Conservation (phyloP, 2,329 filamentous ascomycete species). For the Pseudopyrenochaeta lycopersici region DNA sequence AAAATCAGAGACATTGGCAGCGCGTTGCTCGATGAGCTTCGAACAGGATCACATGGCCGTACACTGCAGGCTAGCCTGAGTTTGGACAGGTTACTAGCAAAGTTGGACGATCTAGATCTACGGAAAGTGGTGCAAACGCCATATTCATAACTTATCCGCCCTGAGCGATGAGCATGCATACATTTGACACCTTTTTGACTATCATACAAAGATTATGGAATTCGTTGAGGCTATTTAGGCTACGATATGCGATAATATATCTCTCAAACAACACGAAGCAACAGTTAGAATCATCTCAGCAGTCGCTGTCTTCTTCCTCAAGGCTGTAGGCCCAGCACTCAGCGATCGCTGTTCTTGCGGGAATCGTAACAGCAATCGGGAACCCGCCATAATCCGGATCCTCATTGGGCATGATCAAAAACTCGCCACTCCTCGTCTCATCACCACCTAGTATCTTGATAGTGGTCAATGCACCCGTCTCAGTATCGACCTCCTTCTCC, state of each 20-base stretch:
- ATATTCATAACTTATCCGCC: background rate
- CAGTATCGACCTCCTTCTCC: slow-evolving; percentile 53
- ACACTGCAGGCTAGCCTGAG: slow-evolving; percentile 23
- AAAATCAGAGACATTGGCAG: slow-evolving; percentile 31
- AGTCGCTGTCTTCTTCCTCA: slow-evolving; percentile 31
- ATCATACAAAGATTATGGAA: too few relatives aligned
- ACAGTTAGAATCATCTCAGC: slow-evolving; percentile 1
- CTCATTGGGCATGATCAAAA: slow-evolving; percentile 65
- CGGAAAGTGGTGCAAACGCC: slow-evolving; percentile 8
- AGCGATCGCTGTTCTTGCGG: slow-evolving; percentile 55
- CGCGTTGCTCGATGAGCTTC: slow-evolving; percentile 24
- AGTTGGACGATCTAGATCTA: slow-evolving; percentile 23
- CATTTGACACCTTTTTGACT: too few relatives aligned
- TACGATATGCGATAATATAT: too few relatives aligned
- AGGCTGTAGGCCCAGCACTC: slow-evolving; percentile 36
- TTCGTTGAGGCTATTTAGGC: too few relatives aligned
- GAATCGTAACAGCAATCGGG: slow-evolving; percentile 64
- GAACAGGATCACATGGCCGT: slow-evolving; percentile 19
- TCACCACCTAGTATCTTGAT: slow-evolving; percentile 54
- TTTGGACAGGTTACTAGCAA: slow-evolving; percentile 21
- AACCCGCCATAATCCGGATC: slow-evolving; percentile 66
- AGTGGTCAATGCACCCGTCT: slow-evolving; percentile 49
- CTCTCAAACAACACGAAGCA: too few relatives aligned
- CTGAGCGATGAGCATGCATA: too few relatives aligned
- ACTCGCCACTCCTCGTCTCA: slow-evolving; percentile 58